Evolutionary conservation across 345 rosid genomes (phyloP), one percentile per base, ranked within the genome.

Genomic region (Odontarrhena argentea): DNA sequence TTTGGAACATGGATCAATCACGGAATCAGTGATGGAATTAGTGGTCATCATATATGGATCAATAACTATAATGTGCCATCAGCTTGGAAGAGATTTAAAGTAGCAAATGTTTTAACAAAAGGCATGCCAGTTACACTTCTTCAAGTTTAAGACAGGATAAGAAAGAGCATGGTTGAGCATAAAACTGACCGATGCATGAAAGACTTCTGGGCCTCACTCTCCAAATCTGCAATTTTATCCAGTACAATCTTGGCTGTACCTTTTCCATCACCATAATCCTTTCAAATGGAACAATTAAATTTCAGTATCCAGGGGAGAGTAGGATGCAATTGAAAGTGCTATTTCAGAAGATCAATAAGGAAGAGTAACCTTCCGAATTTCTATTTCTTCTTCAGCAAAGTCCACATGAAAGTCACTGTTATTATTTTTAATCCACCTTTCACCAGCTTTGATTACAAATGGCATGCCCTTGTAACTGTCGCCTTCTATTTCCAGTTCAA

Each of bases 131-230:
- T 65, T n/a, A 71, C 30, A 42, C 26, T 48, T 67, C 60, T 42
- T 24, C 1, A 46, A 32, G 55, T 68, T 50, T 58, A 57, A 40
- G 50, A 53, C 55, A 28, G 36, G 52, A 74, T 46, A 45, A 35
- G 46, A 48, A 65, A 48, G 13, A 71, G 22, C 10, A 59, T 70
- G 55, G 34, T n/a, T 47, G 51, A 70, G 60, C 67, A 65, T 65
- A 67, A 65, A 13, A 81, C 91, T 74, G 60, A 91, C 99, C 99
- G 82, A 68, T 94, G 99, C 99, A 94, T 91, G 77, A 94, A 94
- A 62, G 97, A 91, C 80, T 94, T 91, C 74, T 94, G 97, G 35
- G 99, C 99, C 77, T 94, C 96, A 64, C 85, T 80, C 79, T 94
- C 99, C 92, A 79, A 41, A 54, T 76, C 78, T 47, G 87, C 85